phyloP scores from a whole-genome alignment of 1,139 yeast species.

The Hemisphaericaspora xylanilytica region DNA sequence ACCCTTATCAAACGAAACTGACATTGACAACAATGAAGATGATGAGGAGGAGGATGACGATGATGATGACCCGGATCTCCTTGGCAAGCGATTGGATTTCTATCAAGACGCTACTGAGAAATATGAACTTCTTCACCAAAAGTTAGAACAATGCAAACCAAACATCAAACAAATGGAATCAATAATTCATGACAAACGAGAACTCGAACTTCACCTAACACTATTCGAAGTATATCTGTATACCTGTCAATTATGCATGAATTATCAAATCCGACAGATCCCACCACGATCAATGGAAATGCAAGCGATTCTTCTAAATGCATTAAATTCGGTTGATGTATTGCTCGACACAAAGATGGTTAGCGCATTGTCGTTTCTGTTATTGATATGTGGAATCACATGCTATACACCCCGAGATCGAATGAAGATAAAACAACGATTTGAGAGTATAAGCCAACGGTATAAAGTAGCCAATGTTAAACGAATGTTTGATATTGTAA shows the following conservation, averaged over 20 bases:
- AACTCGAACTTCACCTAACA: constrained; percentile 21
- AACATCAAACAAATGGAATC: constrained; percentile 20
- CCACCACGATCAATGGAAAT: constrained; percentile 29
- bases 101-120: constrained; percentile 17
- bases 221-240: constrained; percentile 29
- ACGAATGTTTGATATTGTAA: constrained; percentile 25
- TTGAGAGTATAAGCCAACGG: constrained; percentile 20
- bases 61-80: background rate
- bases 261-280: constrained; percentile 25
- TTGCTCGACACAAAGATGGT: constrained; percentile 22
- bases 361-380: constrained; percentile 31
- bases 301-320: constrained; percentile 24
- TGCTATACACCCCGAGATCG: constrained; percentile 28
- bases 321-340: constrained; percentile 20
- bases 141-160: constrained; percentile 25
- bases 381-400: constrained; percentile 34
- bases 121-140: constrained; percentile 16
- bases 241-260: constrained; percentile 25
- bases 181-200: constrained; percentile 13
- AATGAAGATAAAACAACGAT: constrained; percentile 20
- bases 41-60: constrained; percentile 1
- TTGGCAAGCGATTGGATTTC: constrained; percentile 14
- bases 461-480: constrained; percentile 28
- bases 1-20: too few species aligned
- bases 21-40: background rate